Conservation (phyloP, 139 green algal species). For the Asterochloris sp. region DNA sequence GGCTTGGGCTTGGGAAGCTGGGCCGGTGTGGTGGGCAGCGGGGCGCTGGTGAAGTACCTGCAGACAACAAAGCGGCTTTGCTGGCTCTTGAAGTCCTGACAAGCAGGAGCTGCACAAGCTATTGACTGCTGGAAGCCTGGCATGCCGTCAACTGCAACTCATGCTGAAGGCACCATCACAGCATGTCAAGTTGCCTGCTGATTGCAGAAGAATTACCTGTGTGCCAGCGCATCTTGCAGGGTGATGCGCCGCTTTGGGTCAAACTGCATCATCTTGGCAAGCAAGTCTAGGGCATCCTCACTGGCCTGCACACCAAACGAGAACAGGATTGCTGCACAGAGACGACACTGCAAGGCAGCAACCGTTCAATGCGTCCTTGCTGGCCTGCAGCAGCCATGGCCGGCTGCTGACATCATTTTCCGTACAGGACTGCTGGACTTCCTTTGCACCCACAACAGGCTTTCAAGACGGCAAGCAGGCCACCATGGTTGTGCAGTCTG, state of each 20-base stretch:
- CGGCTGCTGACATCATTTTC: background rate
- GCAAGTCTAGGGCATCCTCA: slow-evolving; percentile 63
- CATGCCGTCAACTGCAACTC: too few species aligned
- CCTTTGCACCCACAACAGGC: too few species aligned
- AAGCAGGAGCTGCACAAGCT: too few species aligned
- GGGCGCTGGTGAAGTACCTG: slow-evolving; percentile 55
- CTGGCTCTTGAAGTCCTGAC: slow-evolving; percentile 41
- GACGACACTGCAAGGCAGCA: background rate
- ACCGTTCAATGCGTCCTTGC: background rate
- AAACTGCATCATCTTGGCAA: slow-evolving; percentile 43
- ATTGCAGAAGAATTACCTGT: slow-evolving; percentile 68
- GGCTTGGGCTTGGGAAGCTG: slow-evolving; percentile 14
- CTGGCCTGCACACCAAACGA: slow-evolving; percentile 26
- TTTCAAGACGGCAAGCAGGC: too few species aligned
- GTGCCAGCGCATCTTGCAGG: slow-evolving; percentile 60
- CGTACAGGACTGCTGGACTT: background rate
- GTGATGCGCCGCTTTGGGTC: slow-evolving; percentile 46
- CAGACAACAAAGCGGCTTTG: background rate
- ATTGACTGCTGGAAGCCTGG: too few species aligned
- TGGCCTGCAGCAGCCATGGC: background rate
- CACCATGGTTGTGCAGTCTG: too few species aligned
- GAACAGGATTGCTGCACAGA: background rate
- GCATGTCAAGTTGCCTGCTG: slow-evolving; percentile 27
- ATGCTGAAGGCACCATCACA: slow-evolving; percentile 22
- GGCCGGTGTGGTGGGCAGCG: slow-evolving; percentile 4